Percentiles rank a stretch among this genome's conserved stretches.
These are phyloP conservation scores for Alternaria incomplexa DNA, from an alignment of 2,329 filamentous ascomycete species.

Conservation along the genomic window DNA sequence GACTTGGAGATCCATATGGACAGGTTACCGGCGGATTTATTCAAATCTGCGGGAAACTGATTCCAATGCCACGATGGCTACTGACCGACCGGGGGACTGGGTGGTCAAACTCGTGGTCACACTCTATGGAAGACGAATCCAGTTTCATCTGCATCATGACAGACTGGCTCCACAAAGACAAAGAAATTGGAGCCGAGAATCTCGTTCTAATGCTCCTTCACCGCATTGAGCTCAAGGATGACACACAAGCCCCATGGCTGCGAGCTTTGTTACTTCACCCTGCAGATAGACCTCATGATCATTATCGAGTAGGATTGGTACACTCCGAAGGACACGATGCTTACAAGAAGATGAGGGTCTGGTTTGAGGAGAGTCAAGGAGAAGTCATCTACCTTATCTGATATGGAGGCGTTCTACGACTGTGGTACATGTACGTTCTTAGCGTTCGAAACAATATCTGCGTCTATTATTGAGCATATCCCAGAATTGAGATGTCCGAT, in stretches of 20 bases:
- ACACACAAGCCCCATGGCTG: accelerated
- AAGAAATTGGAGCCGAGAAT: too few species aligned
- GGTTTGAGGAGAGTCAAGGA: background rate
- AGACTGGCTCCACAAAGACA: background rate
- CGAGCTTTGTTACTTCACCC: background rate
- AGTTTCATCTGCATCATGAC: too few species aligned
- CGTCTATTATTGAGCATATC: too few species aligned
- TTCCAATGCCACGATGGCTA: too few species aligned
- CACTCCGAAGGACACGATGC: accelerated
- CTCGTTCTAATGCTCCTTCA: too few species aligned
- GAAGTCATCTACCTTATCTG: background rate
- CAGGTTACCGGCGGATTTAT: background rate
- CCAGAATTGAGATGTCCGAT: too few species aligned
- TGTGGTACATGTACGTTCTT: too few species aligned
- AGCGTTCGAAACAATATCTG: too few species aligned
- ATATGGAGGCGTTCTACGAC: too few species aligned
- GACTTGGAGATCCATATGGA: background rate
- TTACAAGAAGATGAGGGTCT: accelerated
- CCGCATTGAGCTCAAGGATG: accelerated
- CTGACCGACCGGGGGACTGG: too few species aligned
- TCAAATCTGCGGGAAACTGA: background rate
- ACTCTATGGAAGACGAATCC: too few species aligned
- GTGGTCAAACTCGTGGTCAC: too few species aligned
- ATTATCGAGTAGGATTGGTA: background rate
- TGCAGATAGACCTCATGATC: accelerated